Evolutionary conservation across 2,329 filamentous ascomycete species (phyloP), one percentile per base, ranked within the genome.

Genomic region (Beauveria caledonica): DNA sequence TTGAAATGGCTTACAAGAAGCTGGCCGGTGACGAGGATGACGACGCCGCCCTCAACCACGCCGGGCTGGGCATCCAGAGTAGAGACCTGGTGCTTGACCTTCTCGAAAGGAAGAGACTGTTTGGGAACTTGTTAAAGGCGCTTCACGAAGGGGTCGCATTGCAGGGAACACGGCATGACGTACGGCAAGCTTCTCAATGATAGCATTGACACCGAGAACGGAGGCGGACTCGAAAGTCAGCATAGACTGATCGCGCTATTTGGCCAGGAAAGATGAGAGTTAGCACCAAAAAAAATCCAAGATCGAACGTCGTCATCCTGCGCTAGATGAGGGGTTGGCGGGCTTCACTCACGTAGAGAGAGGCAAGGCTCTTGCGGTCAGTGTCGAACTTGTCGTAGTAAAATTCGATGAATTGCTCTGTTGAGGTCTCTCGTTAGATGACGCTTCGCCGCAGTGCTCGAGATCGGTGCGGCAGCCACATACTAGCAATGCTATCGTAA

Each of bases 351-450:
- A 96, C 93, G 80, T 97, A 97, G 78, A 97, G 90, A 63, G 77
- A 70, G 15, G 74, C 76, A 48, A 97, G 83, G 56, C 72, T 68
- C 60, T 76, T 76, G 70, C 92, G 87, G 76, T 92, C 81, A 63
- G 71, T 64, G 74, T 96, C 92, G 77, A 97, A 96, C 62, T 86
- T 87, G 70, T 87, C 80, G 83, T 96, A 97, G 85, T 97, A 97
- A 81, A 88, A 93, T 63, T 86, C 72, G 66, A 93, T 87, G 77
- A 97, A 97, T 77, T 95, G 84, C 74, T 87, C 92, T 97, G 53
- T 66, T 19, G 19, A 25, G 33, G 48, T 49, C 17, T 27, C 15
- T 51, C 25, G 50, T 59, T 53, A 56, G 54, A 58, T 21, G 3
- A 19, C 17, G 27, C 17, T 29, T 58, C 25, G 19, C 19, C 46